phyloP scores from a whole-genome alignment of 768 basidiomycete genomes.

The Rhodotorula taiwanensis region DNA sequence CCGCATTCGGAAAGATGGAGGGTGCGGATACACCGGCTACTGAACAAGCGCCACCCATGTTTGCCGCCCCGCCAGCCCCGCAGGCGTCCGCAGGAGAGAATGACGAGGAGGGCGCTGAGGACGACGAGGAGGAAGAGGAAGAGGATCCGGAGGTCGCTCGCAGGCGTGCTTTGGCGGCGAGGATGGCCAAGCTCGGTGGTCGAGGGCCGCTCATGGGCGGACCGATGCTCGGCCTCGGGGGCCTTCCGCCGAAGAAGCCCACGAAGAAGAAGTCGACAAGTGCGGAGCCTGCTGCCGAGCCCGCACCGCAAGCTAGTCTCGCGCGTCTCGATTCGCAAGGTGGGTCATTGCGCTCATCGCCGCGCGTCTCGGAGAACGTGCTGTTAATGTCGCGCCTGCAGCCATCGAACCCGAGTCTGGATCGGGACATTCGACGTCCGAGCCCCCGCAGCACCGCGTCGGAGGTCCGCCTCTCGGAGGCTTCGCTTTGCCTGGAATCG shows the following conservation, averaged over 20 bases:
- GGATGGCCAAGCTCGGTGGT: conserved; percentile 37
- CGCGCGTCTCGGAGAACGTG: too few species aligned
- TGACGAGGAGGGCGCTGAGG: not conserved
- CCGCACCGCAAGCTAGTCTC: conserved; percentile 11
- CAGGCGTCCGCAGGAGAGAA: not conserved
- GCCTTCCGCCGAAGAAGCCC: conserved; percentile 1
- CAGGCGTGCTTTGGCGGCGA: conserved; percentile 20
- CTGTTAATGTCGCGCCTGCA: not conserved
- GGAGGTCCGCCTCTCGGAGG: conserved; percentile 28
- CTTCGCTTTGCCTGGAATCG: conserved; percentile 28
- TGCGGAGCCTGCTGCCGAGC: not conserved
- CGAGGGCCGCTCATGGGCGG: conserved; percentile 10
- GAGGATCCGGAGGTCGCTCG: conserved; percentile 33
- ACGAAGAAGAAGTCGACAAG: not conserved
- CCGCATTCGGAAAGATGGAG: not conserved
- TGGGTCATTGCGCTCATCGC: too few species aligned
- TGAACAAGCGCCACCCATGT: not conserved
- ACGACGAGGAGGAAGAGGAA: conserved; percentile 18
- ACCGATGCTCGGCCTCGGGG: conserved; percentile 23
- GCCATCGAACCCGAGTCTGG: conserved; percentile 2
- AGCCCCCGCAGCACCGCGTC: conserved; percentile 8
- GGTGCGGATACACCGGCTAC: not conserved
- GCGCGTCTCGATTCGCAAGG: not conserved
- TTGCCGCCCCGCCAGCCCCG: not conserved
- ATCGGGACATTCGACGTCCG: not conserved